Evolutionary conservation across 306 rosid genomes (phyloP).

Genomic region (Prunus kanzakura): DNA sequence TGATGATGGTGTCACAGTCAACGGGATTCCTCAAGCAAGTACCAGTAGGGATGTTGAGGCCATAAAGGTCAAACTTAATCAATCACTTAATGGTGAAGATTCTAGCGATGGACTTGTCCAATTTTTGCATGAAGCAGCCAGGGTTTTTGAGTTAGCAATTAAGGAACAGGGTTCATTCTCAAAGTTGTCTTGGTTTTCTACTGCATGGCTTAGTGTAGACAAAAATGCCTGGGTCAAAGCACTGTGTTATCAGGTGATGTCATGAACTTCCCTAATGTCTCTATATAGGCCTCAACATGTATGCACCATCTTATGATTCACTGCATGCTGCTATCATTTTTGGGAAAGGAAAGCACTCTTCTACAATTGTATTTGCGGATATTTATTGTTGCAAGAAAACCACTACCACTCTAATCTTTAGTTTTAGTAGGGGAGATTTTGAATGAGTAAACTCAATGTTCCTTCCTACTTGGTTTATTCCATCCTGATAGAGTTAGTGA

Average conservation of each 20-base stretch:
- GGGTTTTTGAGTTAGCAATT: slow-evolving; percentile 85
- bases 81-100: slow-evolving; percentile 63
- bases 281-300: neutral
- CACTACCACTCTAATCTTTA: neutral
- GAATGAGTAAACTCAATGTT: neutral
- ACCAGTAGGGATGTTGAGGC: slow-evolving; percentile 62
- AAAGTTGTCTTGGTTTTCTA: slow-evolving; percentile 64
- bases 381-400: neutral
- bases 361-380: neutral
- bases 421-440: neutral
- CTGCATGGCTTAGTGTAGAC: slow-evolving; percentile 89
- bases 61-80: slow-evolving; percentile 61
- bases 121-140: slow-evolving; percentile 79
- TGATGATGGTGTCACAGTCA: slow-evolving; percentile 77
- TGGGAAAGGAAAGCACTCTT: neutral
- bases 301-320: neutral
- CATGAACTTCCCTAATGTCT: neutral
- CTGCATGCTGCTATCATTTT: neutral
- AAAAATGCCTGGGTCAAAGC: slow-evolving; percentile 85
- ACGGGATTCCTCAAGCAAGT: slow-evolving; percentile 72
- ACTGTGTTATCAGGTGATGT: slow-evolving; percentile 78
- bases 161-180: slow-evolving; percentile 66
- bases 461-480: slow-evolving; percentile 3
- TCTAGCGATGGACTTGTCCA: slow-evolving; percentile 77
- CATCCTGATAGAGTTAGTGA: neutral